A percentile compares a stretch with the other conserved stretches of the same genome.
These are phyloP conservation scores for Vaccinium darrowii DNA, from an alignment of 148 eudicot genomes.

Conservation along the genomic window DNA sequence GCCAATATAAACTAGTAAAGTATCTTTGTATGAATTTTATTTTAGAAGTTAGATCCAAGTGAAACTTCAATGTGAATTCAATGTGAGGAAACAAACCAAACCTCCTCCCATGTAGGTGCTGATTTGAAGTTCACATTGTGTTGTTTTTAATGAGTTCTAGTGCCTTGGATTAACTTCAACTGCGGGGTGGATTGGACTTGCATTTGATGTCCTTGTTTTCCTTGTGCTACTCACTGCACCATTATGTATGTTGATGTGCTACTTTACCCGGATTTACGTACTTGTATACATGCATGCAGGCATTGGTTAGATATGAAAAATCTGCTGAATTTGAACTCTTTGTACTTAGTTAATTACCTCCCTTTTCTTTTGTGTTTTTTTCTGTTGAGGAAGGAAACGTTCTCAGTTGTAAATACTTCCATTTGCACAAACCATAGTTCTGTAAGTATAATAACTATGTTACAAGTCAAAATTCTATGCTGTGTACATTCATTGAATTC, in stretches of 20 bases:
- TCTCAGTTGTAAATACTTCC: neutral
- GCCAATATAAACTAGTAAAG: too few relatives aligned
- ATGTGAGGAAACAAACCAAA: too few relatives aligned
- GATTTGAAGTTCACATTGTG: neutral
- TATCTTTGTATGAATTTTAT: too few relatives aligned
- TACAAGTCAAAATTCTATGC: neutral
- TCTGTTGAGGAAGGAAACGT: neutral
- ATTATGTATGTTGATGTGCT: neutral
- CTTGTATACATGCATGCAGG: neutral
- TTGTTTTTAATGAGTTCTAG: too few relatives aligned
- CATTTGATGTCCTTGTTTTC: neutral
- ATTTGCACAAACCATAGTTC: neutral
- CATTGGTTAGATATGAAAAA: neutral
- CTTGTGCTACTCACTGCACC: neutral
- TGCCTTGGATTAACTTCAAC: neutral
- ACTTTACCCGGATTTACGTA: neutral
- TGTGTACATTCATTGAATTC: neutral
- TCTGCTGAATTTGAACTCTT: neutral
- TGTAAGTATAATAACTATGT: neutral
- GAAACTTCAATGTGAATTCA: too few relatives aligned
- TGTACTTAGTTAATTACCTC: neutral
- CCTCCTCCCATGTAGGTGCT: neutral
- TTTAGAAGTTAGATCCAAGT: too few relatives aligned
- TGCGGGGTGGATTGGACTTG: neutral
- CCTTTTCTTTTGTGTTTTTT: neutral